Percentiles rank a stretch among this genome's conserved stretches.
Conservation (phyloP, 495 filamentous ascomycete species). For the Penicillium desertorum region DNA sequence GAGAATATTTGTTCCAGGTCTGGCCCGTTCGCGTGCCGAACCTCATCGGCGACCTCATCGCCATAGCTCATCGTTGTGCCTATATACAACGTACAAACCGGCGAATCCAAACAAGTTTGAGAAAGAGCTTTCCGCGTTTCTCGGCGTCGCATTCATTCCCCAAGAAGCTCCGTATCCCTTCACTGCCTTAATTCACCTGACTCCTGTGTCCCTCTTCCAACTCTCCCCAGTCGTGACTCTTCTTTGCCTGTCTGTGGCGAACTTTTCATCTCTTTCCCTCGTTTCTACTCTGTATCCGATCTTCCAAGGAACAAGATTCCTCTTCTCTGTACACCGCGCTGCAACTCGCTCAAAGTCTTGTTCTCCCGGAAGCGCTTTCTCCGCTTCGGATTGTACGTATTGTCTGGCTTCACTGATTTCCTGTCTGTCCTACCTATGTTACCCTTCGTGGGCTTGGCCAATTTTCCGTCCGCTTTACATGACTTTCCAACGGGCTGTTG, state of each 20-base stretch:
- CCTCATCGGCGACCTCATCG: not conserved
- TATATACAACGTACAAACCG: too few relatives aligned
- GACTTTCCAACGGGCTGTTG: not conserved
- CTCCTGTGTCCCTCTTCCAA: not conserved
- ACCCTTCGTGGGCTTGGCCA: slow-evolving; percentile 12
- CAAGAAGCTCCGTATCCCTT: not conserved
- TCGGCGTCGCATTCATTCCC: not conserved
- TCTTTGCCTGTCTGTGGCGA: slow-evolving; percentile 22
- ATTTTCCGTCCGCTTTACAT: slow-evolving; percentile 11
- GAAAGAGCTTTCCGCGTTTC: not conserved
- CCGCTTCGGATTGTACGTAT: slow-evolving; percentile 52
- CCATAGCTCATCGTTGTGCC: not conserved
- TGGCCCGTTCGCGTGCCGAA: not conserved
- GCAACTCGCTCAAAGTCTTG: slow-evolving; percentile 24
- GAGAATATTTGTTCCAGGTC: not conserved
- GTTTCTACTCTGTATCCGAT: slow-evolving; percentile 14
- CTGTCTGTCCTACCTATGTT: slow-evolving; percentile 18
- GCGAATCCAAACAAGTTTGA: too few relatives aligned
- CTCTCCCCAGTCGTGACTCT: not conserved
- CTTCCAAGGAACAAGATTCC: slow-evolving; percentile 5
- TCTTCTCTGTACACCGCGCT: slow-evolving; percentile 24
- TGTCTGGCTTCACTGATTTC: slow-evolving; percentile 26
- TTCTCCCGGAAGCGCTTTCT: slow-evolving; percentile 26
- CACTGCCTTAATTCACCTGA: not conserved
- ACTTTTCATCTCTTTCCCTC: slow-evolving; percentile 4